phyloP scores from a whole-genome alignment of 2,329 filamentous ascomycete species.

The Ramularia collo-cygni region DNA sequence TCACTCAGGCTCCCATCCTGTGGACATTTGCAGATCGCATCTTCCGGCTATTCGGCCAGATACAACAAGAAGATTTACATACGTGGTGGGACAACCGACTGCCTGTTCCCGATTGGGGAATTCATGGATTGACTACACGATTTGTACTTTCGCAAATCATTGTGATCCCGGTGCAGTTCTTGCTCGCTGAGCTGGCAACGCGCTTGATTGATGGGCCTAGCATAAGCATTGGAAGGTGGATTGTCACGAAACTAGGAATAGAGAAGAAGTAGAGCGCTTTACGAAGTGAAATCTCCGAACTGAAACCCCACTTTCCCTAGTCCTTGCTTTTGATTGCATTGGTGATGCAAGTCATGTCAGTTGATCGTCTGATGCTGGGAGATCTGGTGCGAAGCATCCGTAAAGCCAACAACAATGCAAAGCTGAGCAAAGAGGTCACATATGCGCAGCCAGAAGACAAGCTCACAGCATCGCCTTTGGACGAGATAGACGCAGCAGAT shows the following conservation, averaged over 20 bases:
- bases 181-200: constrained; percentile 52
- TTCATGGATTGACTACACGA: constrained; percentile 47
- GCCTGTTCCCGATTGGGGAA: constrained; percentile 46
- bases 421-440: too few species aligned
- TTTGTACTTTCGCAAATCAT: constrained; percentile 50
- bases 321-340: too few species aligned
- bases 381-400: too few species aligned
- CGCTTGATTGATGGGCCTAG: constrained; percentile 50
- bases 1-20: constrained; percentile 53
- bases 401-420: too few species aligned
- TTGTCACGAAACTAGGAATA: constrained; percentile 34
- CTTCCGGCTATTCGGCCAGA: constrained; percentile 41
- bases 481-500: too few species aligned
- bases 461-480: too few species aligned
- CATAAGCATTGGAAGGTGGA: constrained; percentile 51
- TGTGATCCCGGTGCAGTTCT: constrained; percentile 47
- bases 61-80: constrained; percentile 6
- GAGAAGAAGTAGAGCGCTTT: constrained; percentile 7
- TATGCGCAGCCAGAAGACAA: too few species aligned
- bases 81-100: constrained; percentile 13
- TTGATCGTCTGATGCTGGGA: too few species aligned
- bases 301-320: too few species aligned
- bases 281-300: too few species aligned
- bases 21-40: constrained; percentile 49
- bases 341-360: too few species aligned